These are phyloP conservation scores for Furcasterigmium furcatum DNA, from an alignment of 2,329 filamentous ascomycete genomes.

Conservation along the genomic window DNA sequence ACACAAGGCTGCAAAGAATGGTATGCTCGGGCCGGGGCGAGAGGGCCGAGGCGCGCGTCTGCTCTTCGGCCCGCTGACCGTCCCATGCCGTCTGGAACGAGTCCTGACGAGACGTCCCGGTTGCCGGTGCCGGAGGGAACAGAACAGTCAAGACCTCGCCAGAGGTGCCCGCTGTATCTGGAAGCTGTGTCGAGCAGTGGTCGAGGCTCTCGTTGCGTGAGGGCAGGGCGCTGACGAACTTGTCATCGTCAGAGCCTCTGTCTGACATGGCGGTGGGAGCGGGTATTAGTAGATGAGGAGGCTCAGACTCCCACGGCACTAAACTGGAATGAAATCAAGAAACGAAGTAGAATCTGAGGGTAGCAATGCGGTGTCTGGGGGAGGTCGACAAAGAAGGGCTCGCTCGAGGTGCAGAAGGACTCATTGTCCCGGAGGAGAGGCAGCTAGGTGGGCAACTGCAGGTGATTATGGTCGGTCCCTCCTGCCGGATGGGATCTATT, in stretches of 20 bases:
- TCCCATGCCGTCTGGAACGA: too few relatives aligned
- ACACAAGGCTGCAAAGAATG: slow-evolving; percentile 7
- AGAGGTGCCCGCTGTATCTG: neutral
- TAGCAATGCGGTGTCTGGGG: too few relatives aligned
- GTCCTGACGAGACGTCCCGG: neutral
- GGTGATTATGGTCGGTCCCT: too few relatives aligned
- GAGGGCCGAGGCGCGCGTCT: neutral
- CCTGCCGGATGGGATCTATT: too few relatives aligned
- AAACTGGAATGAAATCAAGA: too few relatives aligned
- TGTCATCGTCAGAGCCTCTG: neutral
- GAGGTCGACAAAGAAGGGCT: too few relatives aligned
- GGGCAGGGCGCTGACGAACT: neutral
- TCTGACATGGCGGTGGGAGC: neutral
- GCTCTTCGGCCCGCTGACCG: neutral
- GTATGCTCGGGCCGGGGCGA: slow-evolving; percentile 4
- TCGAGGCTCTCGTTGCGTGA: neutral
- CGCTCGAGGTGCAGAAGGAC: too few relatives aligned
- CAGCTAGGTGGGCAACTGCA: too few relatives aligned
- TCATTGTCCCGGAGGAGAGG: too few relatives aligned
- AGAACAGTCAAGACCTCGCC: slow-evolving; percentile 1
- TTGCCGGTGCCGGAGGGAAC: neutral
- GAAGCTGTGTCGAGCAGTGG: neutral
- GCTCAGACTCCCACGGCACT: too few relatives aligned
- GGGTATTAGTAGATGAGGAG: too few relatives aligned
- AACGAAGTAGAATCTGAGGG: too few relatives aligned